Percentiles rank a stretch among this genome's conserved stretches.
phyloP scores from a whole-genome alignment of 176 grass and related monocot species.

The Tillandsia fasciculata region DNA sequence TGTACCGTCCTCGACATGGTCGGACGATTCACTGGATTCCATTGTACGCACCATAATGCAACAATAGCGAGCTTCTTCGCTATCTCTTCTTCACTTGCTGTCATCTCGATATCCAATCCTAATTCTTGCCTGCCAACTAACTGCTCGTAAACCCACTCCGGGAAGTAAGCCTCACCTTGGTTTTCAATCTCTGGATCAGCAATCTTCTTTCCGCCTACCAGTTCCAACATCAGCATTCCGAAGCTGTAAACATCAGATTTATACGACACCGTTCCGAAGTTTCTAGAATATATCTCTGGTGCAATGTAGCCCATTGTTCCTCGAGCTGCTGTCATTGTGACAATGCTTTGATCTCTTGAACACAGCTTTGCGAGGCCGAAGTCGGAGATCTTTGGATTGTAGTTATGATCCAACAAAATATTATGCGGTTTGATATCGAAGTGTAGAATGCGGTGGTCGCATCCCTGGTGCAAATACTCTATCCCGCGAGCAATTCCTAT shows the following conservation, averaged over 20 bases:
- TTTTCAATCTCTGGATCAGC: constrained; percentile 29
- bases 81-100: too few relatives aligned
- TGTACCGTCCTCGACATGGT: too few relatives aligned
- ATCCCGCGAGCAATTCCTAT: constrained; percentile 43
- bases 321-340: too few relatives aligned
- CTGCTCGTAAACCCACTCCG: constrained; percentile 46
- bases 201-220: constrained; percentile 45
- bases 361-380: too few relatives aligned
- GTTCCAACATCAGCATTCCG: constrained; percentile 39
- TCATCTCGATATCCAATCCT: too few relatives aligned
- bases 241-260: constrained; percentile 52
- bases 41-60: too few relatives aligned
- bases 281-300: too few relatives aligned
- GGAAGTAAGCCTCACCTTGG: constrained; percentile 23
- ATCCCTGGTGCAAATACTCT: constrained; percentile 55
- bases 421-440: constrained; percentile 69
- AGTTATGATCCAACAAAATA: constrained; percentile 38
- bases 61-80: too few relatives aligned
- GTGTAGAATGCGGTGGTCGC: constrained; percentile 53
- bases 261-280: constrained; percentile 26
- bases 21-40: too few relatives aligned
- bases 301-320: too few relatives aligned
- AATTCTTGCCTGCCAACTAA: too few relatives aligned
- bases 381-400: constrained; percentile 52
- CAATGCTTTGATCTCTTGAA: too few relatives aligned